Conservation (phyloP, 2,329 filamentous ascomycete species). For the Hymenoscyphus fructigenus region DNA sequence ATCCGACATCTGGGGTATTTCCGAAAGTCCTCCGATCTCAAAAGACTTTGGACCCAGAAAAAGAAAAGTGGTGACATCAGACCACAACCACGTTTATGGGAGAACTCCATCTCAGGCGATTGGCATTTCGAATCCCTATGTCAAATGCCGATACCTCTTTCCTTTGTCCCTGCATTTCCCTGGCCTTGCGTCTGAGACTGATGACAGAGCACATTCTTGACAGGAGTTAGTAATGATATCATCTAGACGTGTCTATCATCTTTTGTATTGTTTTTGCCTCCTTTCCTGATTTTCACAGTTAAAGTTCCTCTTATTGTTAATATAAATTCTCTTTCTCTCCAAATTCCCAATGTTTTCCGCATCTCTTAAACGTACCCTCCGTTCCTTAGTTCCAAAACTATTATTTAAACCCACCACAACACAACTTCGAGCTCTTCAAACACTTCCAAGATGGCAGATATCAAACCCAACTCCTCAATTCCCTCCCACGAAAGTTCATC, state of each 20-base stretch:
- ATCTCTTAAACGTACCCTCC: slow-evolving; percentile 17
- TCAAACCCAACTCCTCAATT: slow-evolving; percentile 36
- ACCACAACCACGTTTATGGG: not conserved
- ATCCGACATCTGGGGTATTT: not conserved
- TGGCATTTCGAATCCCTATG: not conserved
- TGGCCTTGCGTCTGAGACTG: slow-evolving; percentile 3
- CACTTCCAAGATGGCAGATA: slow-evolving; percentile 22
- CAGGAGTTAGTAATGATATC: slow-evolving; percentile 19
- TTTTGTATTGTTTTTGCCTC: not conserved
- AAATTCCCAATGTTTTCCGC: slow-evolving; percentile 14
- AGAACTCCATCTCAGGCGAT: not conserved
- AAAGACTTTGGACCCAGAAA: not conserved
- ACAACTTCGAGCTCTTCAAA: not conserved
- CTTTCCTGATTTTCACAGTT: not conserved
- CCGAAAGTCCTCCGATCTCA: not conserved
- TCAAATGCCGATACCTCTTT: not conserved
- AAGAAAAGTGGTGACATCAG: not conserved
- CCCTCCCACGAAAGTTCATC: slow-evolving; percentile 47
- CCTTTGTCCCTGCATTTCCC: not conserved
- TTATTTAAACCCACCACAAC: not conserved
- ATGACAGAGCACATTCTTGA: slow-evolving; percentile 14
- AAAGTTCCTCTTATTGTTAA: slow-evolving; percentile 6
- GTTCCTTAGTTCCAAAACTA: not conserved
- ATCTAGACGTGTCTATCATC: slow-evolving; percentile 7
- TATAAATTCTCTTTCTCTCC: not conserved